phyloP scores from a whole-genome alignment of 2,329 filamentous ascomycete species.

The Cadophora gregata region DNA sequence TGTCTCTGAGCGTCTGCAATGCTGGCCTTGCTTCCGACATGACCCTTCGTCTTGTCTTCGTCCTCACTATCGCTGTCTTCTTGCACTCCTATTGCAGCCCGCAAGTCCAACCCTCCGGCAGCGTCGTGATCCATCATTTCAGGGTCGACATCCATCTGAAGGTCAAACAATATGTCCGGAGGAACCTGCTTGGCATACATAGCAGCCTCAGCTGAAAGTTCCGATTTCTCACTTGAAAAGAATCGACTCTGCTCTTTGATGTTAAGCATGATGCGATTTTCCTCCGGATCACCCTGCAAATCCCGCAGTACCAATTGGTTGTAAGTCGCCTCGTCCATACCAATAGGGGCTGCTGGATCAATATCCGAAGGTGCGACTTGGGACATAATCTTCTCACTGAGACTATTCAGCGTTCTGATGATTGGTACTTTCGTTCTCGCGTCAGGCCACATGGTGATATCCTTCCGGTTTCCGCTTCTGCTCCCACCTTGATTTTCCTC shows the following conservation, averaged over 20 bases:
- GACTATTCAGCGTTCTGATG: slow-evolving; percentile 83
- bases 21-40: slow-evolving; percentile 73
- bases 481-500: slow-evolving; percentile 92
- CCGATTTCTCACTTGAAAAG: slow-evolving; percentile 65
- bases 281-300: slow-evolving; percentile 74
- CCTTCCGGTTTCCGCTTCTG: slow-evolving; percentile 81
- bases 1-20: slow-evolving; percentile 69
- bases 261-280: slow-evolving; percentile 81
- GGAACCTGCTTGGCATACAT: slow-evolving; percentile 74
- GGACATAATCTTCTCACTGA: slow-evolving; percentile 93
- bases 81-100: slow-evolving; percentile 68
- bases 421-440: slow-evolving; percentile 82
- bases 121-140: slow-evolving; percentile 53
- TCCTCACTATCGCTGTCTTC: slow-evolving; percentile 74
- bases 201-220: slow-evolving; percentile 47
- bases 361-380: slow-evolving; percentile 81
- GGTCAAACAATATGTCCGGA: slow-evolving; percentile 65
- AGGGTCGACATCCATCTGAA: slow-evolving; percentile 66
- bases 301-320: slow-evolving; percentile 80
- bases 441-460: slow-evolving; percentile 85
- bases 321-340: slow-evolving; percentile 75
- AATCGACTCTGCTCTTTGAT: slow-evolving; percentile 88
- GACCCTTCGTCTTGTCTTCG: slow-evolving; percentile 55
- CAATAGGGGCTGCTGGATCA: slow-evolving; percentile 68
- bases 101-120: slow-evolving; percentile 63